Base-by-base conservation (phyloP, 805 yeast genomes). In the Cyberlindnera lachancei region DNA sequence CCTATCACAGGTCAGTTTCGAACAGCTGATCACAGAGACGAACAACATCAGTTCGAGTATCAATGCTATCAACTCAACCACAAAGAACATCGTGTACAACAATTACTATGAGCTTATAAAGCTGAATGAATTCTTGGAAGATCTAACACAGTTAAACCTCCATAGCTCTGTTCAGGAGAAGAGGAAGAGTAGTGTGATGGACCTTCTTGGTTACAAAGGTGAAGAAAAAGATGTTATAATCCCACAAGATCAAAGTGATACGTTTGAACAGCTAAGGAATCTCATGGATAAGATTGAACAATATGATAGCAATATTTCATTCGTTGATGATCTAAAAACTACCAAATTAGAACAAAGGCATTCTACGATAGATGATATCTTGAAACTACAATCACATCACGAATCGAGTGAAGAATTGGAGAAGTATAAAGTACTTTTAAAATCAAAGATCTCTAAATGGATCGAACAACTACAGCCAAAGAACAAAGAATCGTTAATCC, bases 21-120 rank as follows among this genome's bases (percentile, higher is more conserved):
- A 46, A 6, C 48, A 52, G 4, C 47, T 65, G 15, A 36, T 65
- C 13, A 41, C 45, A 10, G 46, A 52, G n/a, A 65, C 64, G n/a
- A 64, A 63, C 37, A 50, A 41, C 9, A 59, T 73, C 7, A 63
- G 66, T 16, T 61, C 61, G 19, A 61, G 63, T 31, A 57, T 75
- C 35, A 72, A 70, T 36, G 52, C 70, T 12, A 73, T 69, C 31
- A 76, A 73, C 38, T 68, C 73, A 45, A 75, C 72, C 28, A 77
- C 78, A 41, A 80, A 80, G 45, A 72, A 81, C 18, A 78, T 80
- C 25, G 76, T 80, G 9, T 80, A 80, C 53, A 83, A 80, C 53
- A 80, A 80, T 47, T 80, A 80, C 61, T 78, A 75, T 51, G 88
- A 80, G 39, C 58, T 80, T 41, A 78, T 80, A 47, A 76, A 77